Conservation (phyloP, 1,284 basidiomycete genomes). For the Melanopsichium pennsylvanicum region DNA sequence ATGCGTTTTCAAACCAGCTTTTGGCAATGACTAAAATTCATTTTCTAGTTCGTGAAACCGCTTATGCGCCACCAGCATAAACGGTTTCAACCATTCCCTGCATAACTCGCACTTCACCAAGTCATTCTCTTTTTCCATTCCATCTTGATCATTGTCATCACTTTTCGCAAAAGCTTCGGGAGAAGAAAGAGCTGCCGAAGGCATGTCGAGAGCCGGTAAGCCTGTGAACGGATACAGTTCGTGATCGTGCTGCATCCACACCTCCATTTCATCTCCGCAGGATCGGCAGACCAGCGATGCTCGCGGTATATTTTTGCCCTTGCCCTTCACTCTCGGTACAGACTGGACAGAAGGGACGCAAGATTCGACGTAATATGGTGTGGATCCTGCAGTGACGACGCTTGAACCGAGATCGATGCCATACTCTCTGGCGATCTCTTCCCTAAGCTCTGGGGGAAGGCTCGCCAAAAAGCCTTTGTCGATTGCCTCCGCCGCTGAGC, state of each 20-base stretch:
- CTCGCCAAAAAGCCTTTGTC: slow-evolving; percentile 38
- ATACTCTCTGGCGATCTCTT: slow-evolving; percentile 49
- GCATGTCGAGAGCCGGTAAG: slow-evolving; percentile 6
- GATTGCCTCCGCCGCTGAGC: slow-evolving; percentile 4
- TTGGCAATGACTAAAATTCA: too few relatives aligned
- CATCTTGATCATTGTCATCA: too few relatives aligned
- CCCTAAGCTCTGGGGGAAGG: slow-evolving; percentile 42
- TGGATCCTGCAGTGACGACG: too few relatives aligned
- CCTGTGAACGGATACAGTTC: slow-evolving; percentile 41
- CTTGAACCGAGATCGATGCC: slow-evolving; percentile 11
- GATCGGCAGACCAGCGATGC: slow-evolving; percentile 9
- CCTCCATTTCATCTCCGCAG: slow-evolving; percentile 39
- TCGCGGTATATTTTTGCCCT: not conserved
- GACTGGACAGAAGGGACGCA: too few relatives aligned
- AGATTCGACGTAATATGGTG: too few relatives aligned
- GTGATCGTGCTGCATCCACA: slow-evolving; percentile 61
- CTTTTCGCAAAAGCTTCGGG: not conserved
- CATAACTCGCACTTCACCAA: too few relatives aligned
- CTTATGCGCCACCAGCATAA: too few relatives aligned
- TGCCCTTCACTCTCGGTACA: too few relatives aligned
- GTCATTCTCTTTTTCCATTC: too few relatives aligned
- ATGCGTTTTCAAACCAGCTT: too few relatives aligned
- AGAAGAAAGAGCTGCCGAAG: not conserved
- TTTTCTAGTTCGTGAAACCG: too few relatives aligned
- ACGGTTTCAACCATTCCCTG: too few relatives aligned